Conservation (phyloP, 768 basidiomycete genomes). For the Mycena filopes region DNA sequence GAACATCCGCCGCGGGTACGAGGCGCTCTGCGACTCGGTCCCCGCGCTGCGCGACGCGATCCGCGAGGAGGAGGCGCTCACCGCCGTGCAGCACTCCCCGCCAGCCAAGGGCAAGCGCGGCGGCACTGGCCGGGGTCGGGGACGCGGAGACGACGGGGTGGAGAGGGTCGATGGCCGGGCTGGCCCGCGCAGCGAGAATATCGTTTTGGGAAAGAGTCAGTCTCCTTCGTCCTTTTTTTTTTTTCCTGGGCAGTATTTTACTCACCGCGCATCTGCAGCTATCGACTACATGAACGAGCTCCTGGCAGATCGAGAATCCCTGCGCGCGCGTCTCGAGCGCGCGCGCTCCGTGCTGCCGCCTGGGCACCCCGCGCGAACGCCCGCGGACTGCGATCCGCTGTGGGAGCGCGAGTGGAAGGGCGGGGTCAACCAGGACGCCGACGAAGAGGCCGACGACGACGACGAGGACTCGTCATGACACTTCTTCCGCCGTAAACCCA, state of each 20-base stretch:
- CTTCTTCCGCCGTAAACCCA: neutral
- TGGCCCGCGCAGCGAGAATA: constrained; percentile 90
- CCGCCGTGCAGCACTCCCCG: constrained; percentile 41
- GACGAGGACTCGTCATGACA: constrained; percentile 50
- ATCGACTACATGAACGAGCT: constrained; percentile 86
- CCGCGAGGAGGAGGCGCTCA: constrained; percentile 71
- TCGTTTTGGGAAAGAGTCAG: constrained; percentile 90
- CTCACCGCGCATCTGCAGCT: constrained; percentile 55
- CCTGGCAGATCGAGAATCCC: constrained; percentile 64
- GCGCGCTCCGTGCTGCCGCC: constrained; percentile 68
- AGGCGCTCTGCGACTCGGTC: constrained; percentile 85
- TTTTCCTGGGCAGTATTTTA: constrained; percentile 18
- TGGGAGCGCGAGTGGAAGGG: constrained; percentile 92
- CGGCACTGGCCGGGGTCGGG: constrained; percentile 51
- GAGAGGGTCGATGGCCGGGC: constrained; percentile 85
- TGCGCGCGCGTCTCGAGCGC: constrained; percentile 67
- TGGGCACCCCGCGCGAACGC: constrained; percentile 66
- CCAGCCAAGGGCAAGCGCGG: constrained; percentile 58
- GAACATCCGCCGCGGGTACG: constrained; percentile 90
- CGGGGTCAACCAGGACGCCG: constrained; percentile 61
- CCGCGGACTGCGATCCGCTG: constrained; percentile 50
- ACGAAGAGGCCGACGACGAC: constrained; percentile 56
- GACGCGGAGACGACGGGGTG: constrained; percentile 54
- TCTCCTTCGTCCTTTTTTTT: constrained; percentile 27
- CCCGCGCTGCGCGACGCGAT: constrained; percentile 87